Evolutionary conservation across 805 yeast genomes (phyloP).

Genomic region (Naumovozyma castellii): DNA sequence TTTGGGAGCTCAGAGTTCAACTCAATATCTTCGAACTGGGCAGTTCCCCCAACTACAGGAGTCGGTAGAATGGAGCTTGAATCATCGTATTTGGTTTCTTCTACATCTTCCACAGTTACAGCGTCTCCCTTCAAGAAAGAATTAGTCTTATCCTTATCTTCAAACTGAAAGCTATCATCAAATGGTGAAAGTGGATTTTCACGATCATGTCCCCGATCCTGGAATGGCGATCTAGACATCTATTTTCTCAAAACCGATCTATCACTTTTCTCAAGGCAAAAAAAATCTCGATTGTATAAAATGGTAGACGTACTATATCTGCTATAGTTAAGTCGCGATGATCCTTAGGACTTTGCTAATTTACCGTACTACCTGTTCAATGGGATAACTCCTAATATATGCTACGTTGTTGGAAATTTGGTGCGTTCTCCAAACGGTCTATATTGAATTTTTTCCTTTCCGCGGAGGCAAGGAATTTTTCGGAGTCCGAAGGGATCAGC

Average conservation of each 20-base stretch:
- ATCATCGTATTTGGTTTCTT: slow-evolving; percentile 11
- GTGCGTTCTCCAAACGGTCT: too few species aligned
- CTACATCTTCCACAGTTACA: slow-evolving; percentile 6
- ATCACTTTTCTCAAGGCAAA: too few species aligned
- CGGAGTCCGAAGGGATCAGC: too few species aligned
- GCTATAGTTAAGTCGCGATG: too few species aligned
- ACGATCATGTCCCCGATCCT: slow-evolving; percentile 3
- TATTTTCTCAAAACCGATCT: not conserved
- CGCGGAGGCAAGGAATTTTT: too few species aligned
- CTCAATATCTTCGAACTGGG: slow-evolving; percentile 12
- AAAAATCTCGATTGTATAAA: too few species aligned
- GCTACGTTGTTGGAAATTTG: too few species aligned
- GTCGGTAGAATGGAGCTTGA: slow-evolving; percentile 17
- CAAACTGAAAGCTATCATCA: slow-evolving; percentile 23
- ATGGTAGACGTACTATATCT: too few species aligned
- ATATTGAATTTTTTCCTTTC: too few species aligned
- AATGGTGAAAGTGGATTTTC: slow-evolving; percentile 22
- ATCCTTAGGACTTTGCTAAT: too few species aligned
- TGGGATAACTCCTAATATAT: too few species aligned
- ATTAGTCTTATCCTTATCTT: slow-evolving; percentile 6
- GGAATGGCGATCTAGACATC: not conserved
- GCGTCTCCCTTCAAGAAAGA: not conserved
- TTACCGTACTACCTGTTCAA: too few species aligned
- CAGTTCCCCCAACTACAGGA: slow-evolving; percentile 15
- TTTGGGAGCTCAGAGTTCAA: slow-evolving; percentile 4